These are phyloP conservation scores for Blastocystis sp. DNA, from an alignment of 352 stramenopile genomes.

Conservation along the genomic window DNA sequence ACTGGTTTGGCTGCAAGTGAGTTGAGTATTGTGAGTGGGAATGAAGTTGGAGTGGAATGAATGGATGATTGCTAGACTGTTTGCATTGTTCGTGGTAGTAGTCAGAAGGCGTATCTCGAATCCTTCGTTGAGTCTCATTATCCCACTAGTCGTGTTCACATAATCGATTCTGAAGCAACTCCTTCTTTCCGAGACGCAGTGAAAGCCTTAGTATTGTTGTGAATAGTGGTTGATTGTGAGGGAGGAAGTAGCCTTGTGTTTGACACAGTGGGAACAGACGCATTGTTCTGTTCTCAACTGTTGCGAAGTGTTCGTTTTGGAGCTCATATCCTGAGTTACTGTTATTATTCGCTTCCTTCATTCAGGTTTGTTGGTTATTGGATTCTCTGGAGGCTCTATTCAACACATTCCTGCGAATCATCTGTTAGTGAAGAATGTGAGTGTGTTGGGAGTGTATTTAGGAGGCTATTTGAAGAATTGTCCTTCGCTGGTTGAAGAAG, in stretches of 20 bases:
- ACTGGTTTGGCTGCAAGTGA: conserved; percentile 17
- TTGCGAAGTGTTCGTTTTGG: conserved; percentile 2
- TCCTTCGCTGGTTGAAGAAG: background rate
- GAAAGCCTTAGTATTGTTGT: background rate
- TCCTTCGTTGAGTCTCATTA: background rate
- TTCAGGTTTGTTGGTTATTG: conserved; percentile 2
- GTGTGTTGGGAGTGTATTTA: conserved; percentile 20
- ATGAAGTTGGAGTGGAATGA: background rate
- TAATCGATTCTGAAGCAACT: conserved; percentile 7
- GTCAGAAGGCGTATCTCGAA: background rate
- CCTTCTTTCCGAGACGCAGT: background rate
- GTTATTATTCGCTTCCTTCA: background rate
- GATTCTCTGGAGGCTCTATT: conserved; percentile 13
- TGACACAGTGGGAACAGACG: background rate
- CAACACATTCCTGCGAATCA: conserved; percentile 23
- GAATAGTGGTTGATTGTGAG: background rate
- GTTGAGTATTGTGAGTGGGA: background rate
- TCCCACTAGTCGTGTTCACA: background rate
- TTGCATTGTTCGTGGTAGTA: background rate
- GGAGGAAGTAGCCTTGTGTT: conserved; percentile 13
- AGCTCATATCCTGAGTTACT: background rate
- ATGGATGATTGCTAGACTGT: background rate
- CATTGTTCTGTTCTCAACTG: conserved; percentile 3
- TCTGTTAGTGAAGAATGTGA: conserved; percentile 23
- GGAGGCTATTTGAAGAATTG: conserved; percentile 36